Percentiles rank a stretch among this genome's conserved stretches.
Evolutionary conservation across 2,329 filamentous ascomycete species (phyloP).

Genomic region (Trichoderma brevicompactum): DNA sequence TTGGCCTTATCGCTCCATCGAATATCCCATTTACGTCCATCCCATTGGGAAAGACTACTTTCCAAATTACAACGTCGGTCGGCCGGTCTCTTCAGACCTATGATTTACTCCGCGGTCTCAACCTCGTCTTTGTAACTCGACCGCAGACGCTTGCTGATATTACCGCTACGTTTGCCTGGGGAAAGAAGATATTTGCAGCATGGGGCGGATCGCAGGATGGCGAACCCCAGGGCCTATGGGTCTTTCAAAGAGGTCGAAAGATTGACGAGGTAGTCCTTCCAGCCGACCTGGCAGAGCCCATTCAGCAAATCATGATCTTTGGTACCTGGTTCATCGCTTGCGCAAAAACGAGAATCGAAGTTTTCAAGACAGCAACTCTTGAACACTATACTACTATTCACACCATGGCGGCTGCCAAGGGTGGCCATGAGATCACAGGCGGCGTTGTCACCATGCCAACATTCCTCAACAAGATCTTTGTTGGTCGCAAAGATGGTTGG

Average conservation of each 20-base stretch:
- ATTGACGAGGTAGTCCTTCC: constrained; percentile 75
- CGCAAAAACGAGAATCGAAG: constrained; percentile 74
- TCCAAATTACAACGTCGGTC: constrained; percentile 95
- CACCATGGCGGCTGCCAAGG: constrained; percentile 59
- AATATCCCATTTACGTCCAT: constrained; percentile 86
- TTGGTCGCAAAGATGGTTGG: constrained; percentile 82
- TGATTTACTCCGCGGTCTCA: constrained; percentile 85
- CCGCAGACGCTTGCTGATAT: constrained; percentile 87
- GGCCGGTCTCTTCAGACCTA: constrained; percentile 93
- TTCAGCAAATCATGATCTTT: constrained; percentile 79
- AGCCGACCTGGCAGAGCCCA: constrained; percentile 66
- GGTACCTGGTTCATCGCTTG: constrained; percentile 90
- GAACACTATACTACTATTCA: constrained; percentile 90
- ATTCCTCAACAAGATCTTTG: constrained; percentile 93
- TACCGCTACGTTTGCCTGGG: constrained; percentile 86
- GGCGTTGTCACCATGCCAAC: constrained; percentile 89
- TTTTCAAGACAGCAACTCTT: constrained; percentile 82
- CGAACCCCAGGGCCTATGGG: constrained; percentile 74
- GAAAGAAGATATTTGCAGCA: constrained; percentile 83
- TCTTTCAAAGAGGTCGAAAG: constrained; percentile 90
- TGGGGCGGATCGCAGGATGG: constrained; percentile 69
- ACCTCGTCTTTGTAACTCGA: constrained; percentile 89
- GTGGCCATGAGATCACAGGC: constrained; percentile 72
- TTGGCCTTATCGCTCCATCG: constrained; percentile 92
- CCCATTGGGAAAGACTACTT: constrained; percentile 89